Percentiles rank a stretch among this genome's conserved stretches.
phyloP scores from a whole-genome alignment of 305 asterid species.

The Solanum aculeatissimum region DNA sequence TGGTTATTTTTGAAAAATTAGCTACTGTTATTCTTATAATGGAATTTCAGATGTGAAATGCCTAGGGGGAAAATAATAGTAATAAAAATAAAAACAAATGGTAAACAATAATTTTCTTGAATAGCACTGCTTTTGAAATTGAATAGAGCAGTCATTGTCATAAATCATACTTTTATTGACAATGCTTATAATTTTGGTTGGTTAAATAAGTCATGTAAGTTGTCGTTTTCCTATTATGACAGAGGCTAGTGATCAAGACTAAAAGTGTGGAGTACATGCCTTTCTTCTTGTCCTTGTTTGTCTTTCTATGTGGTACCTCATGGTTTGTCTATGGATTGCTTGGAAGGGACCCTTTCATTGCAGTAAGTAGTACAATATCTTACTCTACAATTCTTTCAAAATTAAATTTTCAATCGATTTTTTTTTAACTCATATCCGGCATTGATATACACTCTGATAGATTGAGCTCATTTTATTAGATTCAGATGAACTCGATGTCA shows the following conservation, averaged over 20 bases:
- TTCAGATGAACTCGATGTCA: background rate
- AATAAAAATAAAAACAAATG: background rate
- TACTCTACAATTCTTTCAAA: background rate
- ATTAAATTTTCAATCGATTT: background rate
- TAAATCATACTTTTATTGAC: background rate
- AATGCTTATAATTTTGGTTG: background rate
- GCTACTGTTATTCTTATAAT: background rate
- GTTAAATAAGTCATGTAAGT: background rate
- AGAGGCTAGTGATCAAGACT: slow-evolving; percentile 42
- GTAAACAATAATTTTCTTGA: background rate
- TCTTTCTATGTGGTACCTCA: slow-evolving; percentile 34
- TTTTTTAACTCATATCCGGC: no score
- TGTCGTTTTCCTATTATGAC: background rate
- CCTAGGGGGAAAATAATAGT: background rate
- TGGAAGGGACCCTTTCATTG: slow-evolving; percentile 39
- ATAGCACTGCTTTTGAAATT: background rate
- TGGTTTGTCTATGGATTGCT: slow-evolving; percentile 45
- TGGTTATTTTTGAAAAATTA: background rate
- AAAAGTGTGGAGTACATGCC: slow-evolving; percentile 52
- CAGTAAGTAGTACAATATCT: slow-evolving; percentile 9
- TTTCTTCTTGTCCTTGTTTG: slow-evolving; percentile 35
- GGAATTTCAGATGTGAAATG: background rate
- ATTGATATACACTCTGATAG: no score
- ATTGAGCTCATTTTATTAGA: background rate
- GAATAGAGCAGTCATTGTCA: background rate